Evolutionary conservation across 73 alveolate genomes (phyloP), one percentile per base, ranked within the genome.

Genomic region (Blepharisma stoltei): DNA sequence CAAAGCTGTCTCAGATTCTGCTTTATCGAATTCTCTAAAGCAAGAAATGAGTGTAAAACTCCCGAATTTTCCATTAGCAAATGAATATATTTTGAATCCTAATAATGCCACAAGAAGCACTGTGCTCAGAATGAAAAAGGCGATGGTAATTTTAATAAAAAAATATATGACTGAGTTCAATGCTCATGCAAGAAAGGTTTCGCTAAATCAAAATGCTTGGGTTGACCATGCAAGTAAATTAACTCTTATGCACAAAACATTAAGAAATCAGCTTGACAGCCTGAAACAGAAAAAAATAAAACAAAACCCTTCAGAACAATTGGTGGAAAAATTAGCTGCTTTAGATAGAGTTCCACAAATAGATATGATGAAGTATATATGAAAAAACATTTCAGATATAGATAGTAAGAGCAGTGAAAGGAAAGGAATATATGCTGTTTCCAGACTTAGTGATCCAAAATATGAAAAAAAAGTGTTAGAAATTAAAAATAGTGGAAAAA

Each of bases 291-390:
- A 14, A 18, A 60, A 25, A 25, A 60, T 14, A 1, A 60, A 60
- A 60, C 18, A 8, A 14, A 38, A 60, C 5, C 37, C 48, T 2
- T 9, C 14, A 14, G 11, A 8, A 5, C 18, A 8, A 18, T 14
- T 60, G 73, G 18, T 18, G 47, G 73, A 60, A 60, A 60, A 60
- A 60, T 38, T 60, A 8, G 73, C 73, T 20, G 73, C 73, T 5
- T 25, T 60, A 18, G 73, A 60, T 60, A n/a, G 73, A 25, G 45
- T 60, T 25, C 73, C 73, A 8, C 73, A 60, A 25, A 60, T 60
- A n/a, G 73, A 60, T 25, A 60, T 60, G 73, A 8, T 60, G 11
- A 14, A 25, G 2, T 60, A 18, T 38, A 60, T 60, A 60, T 60
- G 73, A 38, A 60, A 60, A 60, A 60, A 60, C 47, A 60, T 60